Evolutionary conservation across 2,329 filamentous ascomycete species (phyloP), one percentile per base, ranked within the genome.

Genomic region (Aureobasidium sp.): DNA sequence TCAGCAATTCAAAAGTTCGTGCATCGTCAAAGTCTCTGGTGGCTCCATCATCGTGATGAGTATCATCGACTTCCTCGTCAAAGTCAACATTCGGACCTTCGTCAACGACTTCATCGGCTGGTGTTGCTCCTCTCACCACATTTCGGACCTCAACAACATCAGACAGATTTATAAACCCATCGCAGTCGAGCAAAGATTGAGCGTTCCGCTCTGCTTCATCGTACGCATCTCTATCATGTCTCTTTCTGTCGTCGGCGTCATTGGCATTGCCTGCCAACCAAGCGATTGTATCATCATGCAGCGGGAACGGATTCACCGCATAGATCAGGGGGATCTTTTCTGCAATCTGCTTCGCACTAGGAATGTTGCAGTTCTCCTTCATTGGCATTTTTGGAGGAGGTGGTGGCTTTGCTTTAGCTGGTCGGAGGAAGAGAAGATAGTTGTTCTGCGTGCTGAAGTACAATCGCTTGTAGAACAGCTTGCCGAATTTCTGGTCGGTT

Each of bases 391-490:
- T 81, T 2, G 85, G 85, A 36, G 83, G 79, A 34, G 82, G 79
- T 4, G 85, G 84, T 12, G 79, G 76, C 1, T 69, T 73, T 10
- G 82, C 82, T 68, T 81, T 83, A 2, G 83, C 79, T 12, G 86
- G 86, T 59, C 80, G 79, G 63, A 82, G 82, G 72, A 87, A 88
- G 53, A 85, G 76, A 6, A 88, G 73, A 63, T 81, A 85, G 64
- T 86, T 83, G 67, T 87, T 82, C 65, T 87, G 83, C 0, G 80
- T 83, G 46, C 82, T 82, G 67, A 86, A 88, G 69, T 88, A 88
- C 3, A 88, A 74, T 46, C 83, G 78, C 69, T 87, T 88, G 74
- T 82, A 86, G 67, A 86, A 84, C 73, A 84, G 81, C 62, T 81
- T 81, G 15, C 84, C 84, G 65, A 86, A 69, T 37, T 81, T 77